A percentile compares a stretch with the other conserved stretches of the same genome.
Evolutionary conservation across 805 yeast genomes (phyloP).

Genomic region (Suhomyces sp.): DNA sequence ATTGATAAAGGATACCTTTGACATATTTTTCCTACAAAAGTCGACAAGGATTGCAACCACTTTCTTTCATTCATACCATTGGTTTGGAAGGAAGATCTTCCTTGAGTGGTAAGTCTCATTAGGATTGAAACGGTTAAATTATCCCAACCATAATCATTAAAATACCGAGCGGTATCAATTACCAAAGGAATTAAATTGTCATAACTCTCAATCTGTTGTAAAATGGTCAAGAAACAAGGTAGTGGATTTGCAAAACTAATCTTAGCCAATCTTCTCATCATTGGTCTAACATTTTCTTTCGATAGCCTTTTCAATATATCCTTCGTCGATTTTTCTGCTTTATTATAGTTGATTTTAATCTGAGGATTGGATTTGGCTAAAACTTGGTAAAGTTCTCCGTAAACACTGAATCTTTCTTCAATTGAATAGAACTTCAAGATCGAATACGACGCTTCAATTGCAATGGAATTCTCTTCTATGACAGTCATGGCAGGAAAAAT

Average conservation of each 20-base stretch:
- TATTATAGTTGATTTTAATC: conserved; percentile 58
- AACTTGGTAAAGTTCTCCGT: conserved; percentile 71
- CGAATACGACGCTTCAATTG: conserved; percentile 58
- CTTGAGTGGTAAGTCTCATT: conserved; percentile 61
- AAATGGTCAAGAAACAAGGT: conserved; percentile 66
- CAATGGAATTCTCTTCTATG: conserved; percentile 55
- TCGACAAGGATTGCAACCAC: conserved; percentile 84
- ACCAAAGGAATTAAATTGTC: conserved; percentile 79
- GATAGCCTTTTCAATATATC: conserved; percentile 78
- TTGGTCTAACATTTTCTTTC: conserved; percentile 68
- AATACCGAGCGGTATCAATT: conserved; percentile 73
- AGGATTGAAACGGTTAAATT: conserved; percentile 71
- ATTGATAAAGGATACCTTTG: conserved; percentile 50
- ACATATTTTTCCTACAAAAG: conserved; percentile 75
- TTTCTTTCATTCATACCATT: conserved; percentile 80
- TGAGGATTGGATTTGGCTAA: conserved; percentile 54
- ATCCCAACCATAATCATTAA: conserved; percentile 82
- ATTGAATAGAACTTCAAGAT: conserved; percentile 54
- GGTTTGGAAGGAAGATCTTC: conserved; percentile 64
- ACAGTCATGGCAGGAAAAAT: conserved; percentile 62
- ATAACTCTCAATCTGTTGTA: conserved; percentile 87
- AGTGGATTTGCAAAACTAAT: conserved; percentile 76
- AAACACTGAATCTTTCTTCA: conserved; percentile 69
- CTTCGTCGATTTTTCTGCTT: conserved; percentile 77
- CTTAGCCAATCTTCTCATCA: conserved; percentile 72